Percentiles rank a stretch among this genome's conserved stretches.
phyloP scores from a whole-genome alignment of 2,329 filamentous ascomycete species.

The Scedosporium dehoogii region DNA sequence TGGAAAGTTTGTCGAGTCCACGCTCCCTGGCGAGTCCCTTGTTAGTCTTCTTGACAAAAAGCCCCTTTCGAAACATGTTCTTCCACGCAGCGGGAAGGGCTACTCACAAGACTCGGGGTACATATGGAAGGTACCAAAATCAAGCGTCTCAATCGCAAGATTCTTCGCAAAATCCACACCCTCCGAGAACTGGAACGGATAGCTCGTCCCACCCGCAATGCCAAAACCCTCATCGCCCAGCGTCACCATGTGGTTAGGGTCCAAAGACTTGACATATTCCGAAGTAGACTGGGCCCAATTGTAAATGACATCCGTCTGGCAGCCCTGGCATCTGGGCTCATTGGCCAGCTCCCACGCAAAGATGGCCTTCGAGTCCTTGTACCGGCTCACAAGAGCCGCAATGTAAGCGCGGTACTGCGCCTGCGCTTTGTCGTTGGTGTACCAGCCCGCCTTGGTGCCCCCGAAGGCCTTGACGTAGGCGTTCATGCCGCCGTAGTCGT shows the following conservation, averaged over 20 bases:
- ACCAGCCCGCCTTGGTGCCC: slow-evolving; percentile 43
- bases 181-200: slow-evolving; percentile 40
- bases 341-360: slow-evolving; percentile 47
- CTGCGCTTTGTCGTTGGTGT: slow-evolving; percentile 42
- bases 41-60: slow-evolving; percentile 10
- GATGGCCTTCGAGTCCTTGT: slow-evolving; percentile 34
- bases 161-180: slow-evolving; percentile 42
- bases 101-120: slow-evolving; percentile 20
- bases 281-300: slow-evolving; percentile 50
- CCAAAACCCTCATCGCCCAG: slow-evolving; percentile 48
- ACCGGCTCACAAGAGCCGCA: slow-evolving; percentile 36
- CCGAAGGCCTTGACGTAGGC: slow-evolving; percentile 51
- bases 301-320: slow-evolving; percentile 44
- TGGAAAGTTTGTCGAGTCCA: slow-evolving; percentile 7
- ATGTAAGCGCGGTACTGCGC: slow-evolving; percentile 44
- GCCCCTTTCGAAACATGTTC: background rate
- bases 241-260: slow-evolving; percentile 52
- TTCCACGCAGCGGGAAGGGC: slow-evolving; percentile 9
- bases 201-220: slow-evolving; percentile 37
- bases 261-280: slow-evolving; percentile 54
- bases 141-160: slow-evolving; percentile 40
- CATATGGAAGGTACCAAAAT: slow-evolving; percentile 29
- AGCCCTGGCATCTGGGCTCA: slow-evolving; percentile 51
- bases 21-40: slow-evolving; percentile 7
- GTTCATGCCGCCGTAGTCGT: slow-evolving; percentile 55